Conservation (phyloP, 1,284 basidiomycete genomes). For the Malassezia caprae region DNA sequence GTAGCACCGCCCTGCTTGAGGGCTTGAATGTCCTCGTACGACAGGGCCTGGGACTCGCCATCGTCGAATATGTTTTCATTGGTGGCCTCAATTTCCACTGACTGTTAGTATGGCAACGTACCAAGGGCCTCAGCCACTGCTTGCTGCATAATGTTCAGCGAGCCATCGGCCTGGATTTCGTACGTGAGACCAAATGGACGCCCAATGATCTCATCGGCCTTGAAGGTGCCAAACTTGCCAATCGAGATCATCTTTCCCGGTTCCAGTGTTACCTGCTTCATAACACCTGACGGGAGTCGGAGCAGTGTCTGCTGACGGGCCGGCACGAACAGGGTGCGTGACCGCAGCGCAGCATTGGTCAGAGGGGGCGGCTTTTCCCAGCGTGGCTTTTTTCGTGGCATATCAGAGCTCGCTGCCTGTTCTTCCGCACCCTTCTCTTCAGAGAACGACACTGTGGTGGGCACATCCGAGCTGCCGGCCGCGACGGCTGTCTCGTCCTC, state of each 20-base stretch:
- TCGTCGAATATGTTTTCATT: constrained; percentile 48
- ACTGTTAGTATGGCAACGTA: constrained; percentile 13
- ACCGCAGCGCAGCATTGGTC: constrained; percentile 21
- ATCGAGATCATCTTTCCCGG: constrained; percentile 36
- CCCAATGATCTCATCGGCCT: constrained; percentile 39
- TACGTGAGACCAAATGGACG: constrained; percentile 45
- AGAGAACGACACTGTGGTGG: neutral
- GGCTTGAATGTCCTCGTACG: constrained; percentile 44
- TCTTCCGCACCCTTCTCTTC: neutral
- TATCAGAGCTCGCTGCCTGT: neutral
- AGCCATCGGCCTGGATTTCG: constrained; percentile 30
- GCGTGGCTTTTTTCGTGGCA: neutral
- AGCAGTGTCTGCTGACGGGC: constrained; percentile 27
- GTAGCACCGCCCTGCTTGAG: constrained; percentile 41
- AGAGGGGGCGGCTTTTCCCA: neutral
- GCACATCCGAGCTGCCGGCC: neutral
- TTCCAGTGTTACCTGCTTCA: constrained; percentile 33
- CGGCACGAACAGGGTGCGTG: constrained; percentile 25
- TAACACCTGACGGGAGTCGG: constrained; percentile 34
- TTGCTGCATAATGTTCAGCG: constrained; percentile 23
- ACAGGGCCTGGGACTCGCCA: constrained; percentile 39
- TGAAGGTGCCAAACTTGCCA: constrained; percentile 47
- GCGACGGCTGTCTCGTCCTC: neutral
- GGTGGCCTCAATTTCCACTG: constrained; percentile 41
- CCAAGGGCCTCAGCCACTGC: constrained; percentile 26